These are phyloP conservation scores for Cutaneotrichosporon sp. DNA, from an alignment of 1,284 basidiomycete genomes.

Conservation along the genomic window DNA sequence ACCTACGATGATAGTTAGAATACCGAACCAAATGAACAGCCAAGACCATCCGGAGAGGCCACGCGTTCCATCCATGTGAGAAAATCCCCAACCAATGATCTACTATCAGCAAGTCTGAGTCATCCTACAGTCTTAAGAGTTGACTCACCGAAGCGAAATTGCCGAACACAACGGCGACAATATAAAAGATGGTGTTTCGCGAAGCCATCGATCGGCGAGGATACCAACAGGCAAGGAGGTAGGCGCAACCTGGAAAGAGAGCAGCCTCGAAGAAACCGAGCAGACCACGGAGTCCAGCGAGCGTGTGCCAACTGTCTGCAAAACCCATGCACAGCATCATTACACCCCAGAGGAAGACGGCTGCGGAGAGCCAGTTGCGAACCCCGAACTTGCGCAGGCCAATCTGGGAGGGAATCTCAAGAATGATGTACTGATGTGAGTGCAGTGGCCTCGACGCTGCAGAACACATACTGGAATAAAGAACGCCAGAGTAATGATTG, in stretches of 20 bases:
- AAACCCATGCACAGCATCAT: slow-evolving; percentile 47
- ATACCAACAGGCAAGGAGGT: slow-evolving; percentile 51
- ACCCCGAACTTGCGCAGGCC: slow-evolving; percentile 21
- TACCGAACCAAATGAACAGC: slow-evolving; percentile 5
- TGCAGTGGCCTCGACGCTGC: neutral
- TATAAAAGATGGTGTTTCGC: slow-evolving; percentile 12
- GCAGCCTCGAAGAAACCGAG: slow-evolving; percentile 47
- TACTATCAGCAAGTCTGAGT: neutral
- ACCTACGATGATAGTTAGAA: slow-evolving; percentile 1
- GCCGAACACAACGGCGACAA: slow-evolving; percentile 9
- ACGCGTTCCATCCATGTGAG: slow-evolving; percentile 2
- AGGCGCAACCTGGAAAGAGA: slow-evolving; percentile 45
- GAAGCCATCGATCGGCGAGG: slow-evolving; percentile 49
- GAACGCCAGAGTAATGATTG: slow-evolving; percentile 42
- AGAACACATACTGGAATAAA: slow-evolving; percentile 31
- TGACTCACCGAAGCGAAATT: slow-evolving; percentile 5
- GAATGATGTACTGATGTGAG: slow-evolving; percentile 38
- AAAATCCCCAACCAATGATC: slow-evolving; percentile 7
- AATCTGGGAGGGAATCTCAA: slow-evolving; percentile 29
- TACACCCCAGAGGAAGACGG: slow-evolving; percentile 40
- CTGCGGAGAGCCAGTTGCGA: slow-evolving; percentile 6
- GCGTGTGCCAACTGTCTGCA: slow-evolving; percentile 35
- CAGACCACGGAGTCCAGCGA: slow-evolving; percentile 47
- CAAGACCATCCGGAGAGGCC: slow-evolving; percentile 8
- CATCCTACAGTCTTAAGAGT: too few relatives aligned